Evolutionary conservation across 305 asterid species (phyloP).

Genomic region (Fraxinus xanthoxyloides): DNA sequence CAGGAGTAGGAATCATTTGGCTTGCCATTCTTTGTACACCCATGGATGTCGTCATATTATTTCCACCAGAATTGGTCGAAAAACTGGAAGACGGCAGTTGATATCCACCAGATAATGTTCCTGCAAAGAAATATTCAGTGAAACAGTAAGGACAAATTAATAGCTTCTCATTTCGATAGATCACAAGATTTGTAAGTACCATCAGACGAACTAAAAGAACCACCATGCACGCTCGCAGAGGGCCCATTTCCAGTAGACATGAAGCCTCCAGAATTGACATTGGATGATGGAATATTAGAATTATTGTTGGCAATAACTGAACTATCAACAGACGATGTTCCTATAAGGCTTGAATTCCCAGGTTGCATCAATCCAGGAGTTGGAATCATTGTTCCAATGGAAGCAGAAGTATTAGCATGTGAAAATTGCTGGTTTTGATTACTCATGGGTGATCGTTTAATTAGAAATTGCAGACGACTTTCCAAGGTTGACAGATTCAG

Average conservation of each 20-base stretch:
- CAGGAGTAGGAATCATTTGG: conserved; percentile 99
- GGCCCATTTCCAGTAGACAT: conserved; percentile 43
- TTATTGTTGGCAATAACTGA: conserved; percentile 43
- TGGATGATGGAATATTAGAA: conserved; percentile 55
- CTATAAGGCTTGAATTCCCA: conserved; percentile 55
- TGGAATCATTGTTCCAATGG: conserved; percentile 90
- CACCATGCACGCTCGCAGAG: conserved; percentile 35
- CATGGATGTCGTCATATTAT: conserved; percentile 54
- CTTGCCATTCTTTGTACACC: conserved; percentile 67
- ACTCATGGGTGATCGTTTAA: conserved; percentile 47
- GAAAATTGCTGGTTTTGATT: conserved; percentile 69
- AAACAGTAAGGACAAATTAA: conserved; percentile 8
- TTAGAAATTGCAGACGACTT: conserved; percentile 65
- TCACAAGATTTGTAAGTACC: conserved; percentile 25
- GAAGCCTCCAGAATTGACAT: conserved; percentile 59
- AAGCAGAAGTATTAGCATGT: conserved; percentile 58
- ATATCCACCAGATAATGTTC: conserved; percentile 50
- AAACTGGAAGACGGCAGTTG: conserved; percentile 66
- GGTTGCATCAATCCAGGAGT: conserved; percentile 88
- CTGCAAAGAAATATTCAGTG: conserved; percentile 33
- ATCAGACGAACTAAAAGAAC: conserved; percentile 40
- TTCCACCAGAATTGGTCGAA: conserved; percentile 57
- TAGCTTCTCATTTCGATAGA: conserved; percentile 1
- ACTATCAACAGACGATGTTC: conserved; percentile 56
- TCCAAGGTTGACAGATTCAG: conserved; percentile 66